These are phyloP conservation scores for Setomelanomma holmii DNA, from an alignment of 2,329 filamentous ascomycete species.

Conservation along the genomic window DNA sequence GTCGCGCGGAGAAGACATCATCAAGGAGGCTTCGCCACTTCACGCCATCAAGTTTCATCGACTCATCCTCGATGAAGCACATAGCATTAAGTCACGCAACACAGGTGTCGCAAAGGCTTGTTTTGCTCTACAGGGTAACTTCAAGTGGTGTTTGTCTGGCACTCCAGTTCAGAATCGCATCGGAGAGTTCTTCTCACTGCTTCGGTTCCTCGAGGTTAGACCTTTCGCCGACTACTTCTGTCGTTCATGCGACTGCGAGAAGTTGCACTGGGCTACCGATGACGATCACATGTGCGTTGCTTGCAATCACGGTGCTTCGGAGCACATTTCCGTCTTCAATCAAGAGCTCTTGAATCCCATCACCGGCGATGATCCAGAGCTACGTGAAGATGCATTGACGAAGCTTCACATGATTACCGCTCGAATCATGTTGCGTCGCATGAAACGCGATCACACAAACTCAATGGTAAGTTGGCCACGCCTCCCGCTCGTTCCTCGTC, in stretches of 20 bases:
- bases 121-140: slow-evolving; percentile 84
- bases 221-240: slow-evolving; percentile 96
- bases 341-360: slow-evolving; percentile 90
- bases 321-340: slow-evolving; percentile 85
- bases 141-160: slow-evolving; percentile 95
- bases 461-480: slow-evolving; percentile 66
- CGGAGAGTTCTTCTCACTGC: slow-evolving; percentile 92
- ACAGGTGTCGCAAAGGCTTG: slow-evolving; percentile 95
- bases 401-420: slow-evolving; percentile 90
- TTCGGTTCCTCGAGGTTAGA: slow-evolving; percentile 86
- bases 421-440: slow-evolving; percentile 91
- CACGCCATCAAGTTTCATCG: slow-evolving; percentile 89
- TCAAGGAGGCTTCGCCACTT: slow-evolving; percentile 79
- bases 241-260: slow-evolving; percentile 81
- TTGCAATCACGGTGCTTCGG: slow-evolving; percentile 71
- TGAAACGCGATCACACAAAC: slow-evolving; percentile 92
- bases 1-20: slow-evolving; percentile 76
- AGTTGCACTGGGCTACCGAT: slow-evolving; percentile 83
- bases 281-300: slow-evolving; percentile 72
- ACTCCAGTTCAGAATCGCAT: slow-evolving; percentile 97
- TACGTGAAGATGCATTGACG: slow-evolving; percentile 73
- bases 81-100: slow-evolving; percentile 89
- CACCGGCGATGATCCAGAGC: slow-evolving; percentile 55
- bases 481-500: background rate
- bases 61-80: slow-evolving; percentile 91